Conservation (phyloP, 2,329 filamentous ascomycete species). For the Claviceps humidiphila region DNA sequence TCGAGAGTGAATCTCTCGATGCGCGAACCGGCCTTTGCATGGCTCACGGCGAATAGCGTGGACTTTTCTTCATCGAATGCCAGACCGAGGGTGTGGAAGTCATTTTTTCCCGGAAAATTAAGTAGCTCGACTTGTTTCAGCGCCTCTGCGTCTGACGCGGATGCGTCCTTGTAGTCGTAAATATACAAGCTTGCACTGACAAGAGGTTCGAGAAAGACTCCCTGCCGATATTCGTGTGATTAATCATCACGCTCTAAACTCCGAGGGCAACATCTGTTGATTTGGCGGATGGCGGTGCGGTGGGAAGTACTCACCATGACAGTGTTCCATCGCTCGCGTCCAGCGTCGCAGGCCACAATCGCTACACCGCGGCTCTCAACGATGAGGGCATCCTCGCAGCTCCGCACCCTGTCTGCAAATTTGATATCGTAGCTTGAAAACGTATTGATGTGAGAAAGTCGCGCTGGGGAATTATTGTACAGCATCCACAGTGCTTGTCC, state of each 20-base stretch:
- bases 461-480: constrained; percentile 17
- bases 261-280: not conserved
- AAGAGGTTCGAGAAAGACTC: constrained; percentile 10
- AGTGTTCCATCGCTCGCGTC: constrained; percentile 27
- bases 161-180: constrained; percentile 21
- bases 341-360: constrained; percentile 24
- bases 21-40: constrained; percentile 20
- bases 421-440: constrained; percentile 17
- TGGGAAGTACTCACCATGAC: constrained; percentile 22
- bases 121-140: constrained; percentile 12
- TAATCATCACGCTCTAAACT: not conserved
- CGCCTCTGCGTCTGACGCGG: constrained; percentile 6
- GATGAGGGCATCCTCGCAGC: constrained; percentile 26
- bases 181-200: constrained; percentile 21
- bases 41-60: constrained; percentile 24
- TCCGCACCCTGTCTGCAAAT: constrained; percentile 24
- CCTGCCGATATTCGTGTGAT: constrained; percentile 8
- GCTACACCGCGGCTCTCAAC: constrained; percentile 22
- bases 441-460: constrained; percentile 15
- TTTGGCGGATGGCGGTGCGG: not conserved
- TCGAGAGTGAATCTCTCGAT: constrained; percentile 28
- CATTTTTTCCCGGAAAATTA: constrained; percentile 15
- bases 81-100: constrained; percentile 28
- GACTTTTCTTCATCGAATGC: constrained; percentile 22
- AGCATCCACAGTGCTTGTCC: constrained; percentile 10